phyloP scores from a whole-genome alignment of 2,329 filamentous ascomycete genomes.

The Penicillium sp. region DNA sequence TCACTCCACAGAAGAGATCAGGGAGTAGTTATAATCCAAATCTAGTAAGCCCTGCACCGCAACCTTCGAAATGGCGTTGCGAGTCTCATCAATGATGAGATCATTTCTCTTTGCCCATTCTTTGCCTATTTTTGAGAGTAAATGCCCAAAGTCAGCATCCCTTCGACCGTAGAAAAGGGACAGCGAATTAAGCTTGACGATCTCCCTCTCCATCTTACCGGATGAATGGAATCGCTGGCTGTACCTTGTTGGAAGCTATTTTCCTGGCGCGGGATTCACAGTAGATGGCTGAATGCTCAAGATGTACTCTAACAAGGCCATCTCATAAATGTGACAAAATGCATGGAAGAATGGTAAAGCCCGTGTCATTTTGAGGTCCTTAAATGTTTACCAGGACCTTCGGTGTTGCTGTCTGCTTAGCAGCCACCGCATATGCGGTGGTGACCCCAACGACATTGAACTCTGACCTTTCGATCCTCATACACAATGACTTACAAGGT shows the following conservation, averaged over 20 bases:
- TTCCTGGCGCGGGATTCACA: conserved; percentile 13
- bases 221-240: conserved; percentile 3
- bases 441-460: conserved; percentile 11
- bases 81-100: background rate
- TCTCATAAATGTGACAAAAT: background rate
- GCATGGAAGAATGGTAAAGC: background rate
- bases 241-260: conserved; percentile 2
- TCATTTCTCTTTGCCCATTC: background rate
- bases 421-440: conserved; percentile 4
- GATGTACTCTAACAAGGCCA: background rate
- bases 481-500: conserved; percentile 22
- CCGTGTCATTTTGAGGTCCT: background rate
- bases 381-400: conserved; percentile 9
- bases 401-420: background rate
- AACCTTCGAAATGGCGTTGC: background rate
- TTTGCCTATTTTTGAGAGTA: background rate
- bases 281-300: conserved; percentile 3
- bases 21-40: background rate
- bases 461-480: conserved; percentile 18
- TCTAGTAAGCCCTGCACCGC: background rate
- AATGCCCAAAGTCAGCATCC: background rate
- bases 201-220: background rate
- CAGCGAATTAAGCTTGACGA: background rate
- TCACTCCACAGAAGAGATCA: background rate
- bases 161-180: background rate